Base-by-base conservation (phyloP, 179 eudicot species). In the Carnegiea gigantea region DNA sequence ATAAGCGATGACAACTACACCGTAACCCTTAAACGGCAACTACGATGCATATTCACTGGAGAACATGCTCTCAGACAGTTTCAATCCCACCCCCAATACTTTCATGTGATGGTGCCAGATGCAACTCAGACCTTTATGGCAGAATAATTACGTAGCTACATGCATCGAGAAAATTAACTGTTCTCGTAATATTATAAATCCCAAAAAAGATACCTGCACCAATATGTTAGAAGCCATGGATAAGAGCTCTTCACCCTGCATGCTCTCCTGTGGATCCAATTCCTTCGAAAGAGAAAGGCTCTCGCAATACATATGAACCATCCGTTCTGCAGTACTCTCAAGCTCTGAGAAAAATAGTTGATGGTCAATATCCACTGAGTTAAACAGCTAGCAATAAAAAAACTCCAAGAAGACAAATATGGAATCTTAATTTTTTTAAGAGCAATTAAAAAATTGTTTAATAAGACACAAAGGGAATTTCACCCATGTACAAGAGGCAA, bases 171-270 rank as follows among this genome's bases (percentile, higher is more conserved):
- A 70, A 30, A 70, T 3, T 36, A 21, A 70, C 11, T 15, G 8
- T 3, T 67, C 23, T 70, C 6, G 6, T 6, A 65, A 11, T 28
- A 70, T 15, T 70, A 36, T 6, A 70, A 70, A 26, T 62, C 76
- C 28, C 23, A 70, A 20, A n/a, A 51, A 71, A 48, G 78, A 80
- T 85, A 95, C 99, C 98, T 92, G 96, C 83, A 92, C 94, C 87
- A 95, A 86, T 78, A 94, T 81, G 88, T 84, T 90, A 68, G 93
- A 92, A 75, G 91, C 91, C 93, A 92, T 82, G 60, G 92, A 84
- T 65, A 95, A 85, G 74, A 95, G 97, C 85, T 95, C 99, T 90
- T 95, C 99, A 65, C 99, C 99, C 82, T 89, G 89, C 97, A 91
- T 92, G 84, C 86, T 91, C 89, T 95, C 99, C 86, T 94, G 98